phyloP scores from a whole-genome alignment of 805 yeast species.

The Lipomyces anomalus region DNA sequence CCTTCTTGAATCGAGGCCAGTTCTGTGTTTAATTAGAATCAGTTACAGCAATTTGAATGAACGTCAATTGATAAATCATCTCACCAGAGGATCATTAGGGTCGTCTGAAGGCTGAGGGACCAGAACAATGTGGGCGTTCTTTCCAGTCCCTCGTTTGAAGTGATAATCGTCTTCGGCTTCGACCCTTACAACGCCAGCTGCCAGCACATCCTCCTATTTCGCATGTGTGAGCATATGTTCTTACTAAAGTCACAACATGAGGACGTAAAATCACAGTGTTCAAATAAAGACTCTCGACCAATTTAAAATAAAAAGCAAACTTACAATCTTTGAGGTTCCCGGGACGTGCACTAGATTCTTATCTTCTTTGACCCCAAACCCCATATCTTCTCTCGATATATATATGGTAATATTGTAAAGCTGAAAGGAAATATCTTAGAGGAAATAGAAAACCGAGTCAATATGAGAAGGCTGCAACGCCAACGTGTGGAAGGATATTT shows the following conservation, averaged over 20 bases:
- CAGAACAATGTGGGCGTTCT: conserved; percentile 29
- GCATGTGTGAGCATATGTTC: not conserved
- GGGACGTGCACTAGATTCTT: not conserved
- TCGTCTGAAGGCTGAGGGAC: conserved; percentile 38
- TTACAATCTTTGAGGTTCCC: not conserved
- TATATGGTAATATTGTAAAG: too few relatives aligned
- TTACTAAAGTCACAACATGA: too few relatives aligned
- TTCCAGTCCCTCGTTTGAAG: conserved; percentile 1
- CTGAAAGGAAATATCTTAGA: too few relatives aligned
- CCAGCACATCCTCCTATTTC: not conserved
- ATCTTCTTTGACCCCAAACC: conserved; percentile 2
- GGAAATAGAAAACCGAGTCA: too few relatives aligned
- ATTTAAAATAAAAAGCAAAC: too few relatives aligned
- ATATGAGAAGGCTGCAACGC: too few relatives aligned
- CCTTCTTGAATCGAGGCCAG: conserved; percentile 1
- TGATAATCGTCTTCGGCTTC: not conserved
- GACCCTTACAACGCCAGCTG: not conserved
- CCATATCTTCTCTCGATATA: conserved; percentile 2
- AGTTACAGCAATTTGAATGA: not conserved
- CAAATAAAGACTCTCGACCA: too few relatives aligned
- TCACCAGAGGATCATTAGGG: conserved; percentile 37
- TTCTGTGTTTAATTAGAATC: not conserved
- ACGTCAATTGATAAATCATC: not conserved
- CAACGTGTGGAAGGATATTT: too few relatives aligned
- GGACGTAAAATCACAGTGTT: too few relatives aligned